Base-by-base conservation (phyloP, 31 red algal genomes). In the Endocladia muricata region DNA sequence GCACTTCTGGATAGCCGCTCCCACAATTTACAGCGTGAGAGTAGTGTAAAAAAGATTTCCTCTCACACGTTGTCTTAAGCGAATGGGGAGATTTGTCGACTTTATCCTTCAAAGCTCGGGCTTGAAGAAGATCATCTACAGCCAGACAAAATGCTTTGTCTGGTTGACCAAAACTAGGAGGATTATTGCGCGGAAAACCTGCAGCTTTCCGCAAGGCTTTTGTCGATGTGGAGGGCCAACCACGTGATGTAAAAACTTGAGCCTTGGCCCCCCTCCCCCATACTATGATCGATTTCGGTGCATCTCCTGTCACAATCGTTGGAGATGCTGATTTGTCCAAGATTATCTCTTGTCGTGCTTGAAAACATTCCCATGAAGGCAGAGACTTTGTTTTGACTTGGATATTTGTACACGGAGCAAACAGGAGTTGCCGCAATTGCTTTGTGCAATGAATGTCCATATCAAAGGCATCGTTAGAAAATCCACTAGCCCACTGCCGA, bases 401-500 rank as follows among this genome's bases (percentile, higher is more conserved):
- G 33, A 68, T 38, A 68, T 68, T 68, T 37, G n/a, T 19, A 22
- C 63, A 68, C 5, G 71, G 71, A 23, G 44, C 71, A 75, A 75
- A 75, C 26, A 75, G 37, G 28, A 75, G 17, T 55, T 75, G 71
- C 2, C 71, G 71, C 17, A 75, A 52, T n/a, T 75, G 71, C 4
- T 57, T 75, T 37, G 26, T 22, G 32, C 23, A 56, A 13, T 58
- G 31, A 11, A 55, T 13, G 29, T 75, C 43, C 71, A 75, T 75
- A 0, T 4, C 3, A 31, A 3, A 2, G 11, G 71, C 71, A n/a
- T 75, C 49, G 11, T 44, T 44, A 17, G 71, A 75, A 75, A 51
- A 49, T 36, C 17, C 26, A 21, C 33, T 31, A 15, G 71, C 71
- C 71, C 71, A 75, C 38, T 55, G 29, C 19, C 55, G 21, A 75